Evolutionary conservation across 2,329 filamentous ascomycete species (phyloP).

Genomic region (Colletotrichum spaethianum): DNA sequence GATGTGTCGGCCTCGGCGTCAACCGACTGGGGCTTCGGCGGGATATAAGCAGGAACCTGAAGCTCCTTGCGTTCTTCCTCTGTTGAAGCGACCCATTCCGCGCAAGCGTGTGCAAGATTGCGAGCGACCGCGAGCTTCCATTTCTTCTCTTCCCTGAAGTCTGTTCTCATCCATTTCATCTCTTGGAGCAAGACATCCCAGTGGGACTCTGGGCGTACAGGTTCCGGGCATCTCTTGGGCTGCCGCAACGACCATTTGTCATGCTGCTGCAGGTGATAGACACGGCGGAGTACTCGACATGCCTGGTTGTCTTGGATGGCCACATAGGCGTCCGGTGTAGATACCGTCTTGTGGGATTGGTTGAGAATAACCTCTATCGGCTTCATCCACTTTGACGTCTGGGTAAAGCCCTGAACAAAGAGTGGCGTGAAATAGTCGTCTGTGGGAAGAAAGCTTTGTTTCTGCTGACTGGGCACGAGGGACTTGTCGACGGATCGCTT

Average conservation of each 20-base stretch:
- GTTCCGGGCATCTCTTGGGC: constrained; percentile 86
- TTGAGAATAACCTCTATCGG: constrained; percentile 80
- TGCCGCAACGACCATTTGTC: constrained; percentile 96
- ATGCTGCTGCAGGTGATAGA: constrained; percentile 91
- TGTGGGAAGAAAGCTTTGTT: constrained; percentile 60
- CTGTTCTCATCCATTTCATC: constrained; percentile 98
- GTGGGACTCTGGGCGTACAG: constrained; percentile 81
- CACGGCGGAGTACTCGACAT: constrained; percentile 85
- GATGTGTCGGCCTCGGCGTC: constrained; percentile 51
- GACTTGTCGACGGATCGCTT: constrained; percentile 64
- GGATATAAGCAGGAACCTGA: constrained; percentile 74
- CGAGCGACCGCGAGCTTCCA: constrained; percentile 90
- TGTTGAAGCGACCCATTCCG: constrained; percentile 80
- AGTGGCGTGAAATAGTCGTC: constrained; percentile 77
- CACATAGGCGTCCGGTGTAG: constrained; percentile 86
- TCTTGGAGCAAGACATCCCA: constrained; percentile 91
- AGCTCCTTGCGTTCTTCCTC: constrained; percentile 75
- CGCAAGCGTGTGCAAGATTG: constrained; percentile 86
- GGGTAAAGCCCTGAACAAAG: constrained; percentile 71
- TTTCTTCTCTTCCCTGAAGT: constrained; percentile 93
- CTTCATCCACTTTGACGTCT: constrained; percentile 72
- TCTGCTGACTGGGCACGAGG: constrained; percentile 57
- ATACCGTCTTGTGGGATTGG: constrained; percentile 90
- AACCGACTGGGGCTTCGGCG: constrained; percentile 54
- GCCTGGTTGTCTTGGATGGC: constrained; percentile 90